Percentiles rank a stretch among this genome's conserved stretches.
These are phyloP conservation scores for Candolleomyces aberdarensis DNA, from an alignment of 768 basidiomycete species.

Conservation along the genomic window DNA sequence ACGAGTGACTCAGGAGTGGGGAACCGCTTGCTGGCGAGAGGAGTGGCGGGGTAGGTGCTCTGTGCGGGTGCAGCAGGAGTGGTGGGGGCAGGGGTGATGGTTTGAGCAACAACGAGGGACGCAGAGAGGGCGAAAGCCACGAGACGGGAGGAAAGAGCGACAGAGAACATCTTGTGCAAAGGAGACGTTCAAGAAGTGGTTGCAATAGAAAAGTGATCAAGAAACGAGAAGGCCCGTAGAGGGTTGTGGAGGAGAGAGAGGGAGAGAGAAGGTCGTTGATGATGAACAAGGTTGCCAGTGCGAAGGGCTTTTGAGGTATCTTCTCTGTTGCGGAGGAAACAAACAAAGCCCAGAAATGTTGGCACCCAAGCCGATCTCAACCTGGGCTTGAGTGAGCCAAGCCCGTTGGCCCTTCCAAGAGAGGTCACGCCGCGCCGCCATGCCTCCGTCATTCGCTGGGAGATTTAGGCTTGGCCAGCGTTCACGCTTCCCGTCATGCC, in stretches of 20 bases:
- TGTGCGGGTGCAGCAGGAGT: slow-evolving; percentile 21
- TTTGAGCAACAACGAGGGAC: slow-evolving; percentile 16
- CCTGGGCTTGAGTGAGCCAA: too few relatives aligned
- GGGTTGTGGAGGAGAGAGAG: not conserved
- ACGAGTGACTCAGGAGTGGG: slow-evolving; percentile 40
- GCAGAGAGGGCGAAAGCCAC: not conserved
- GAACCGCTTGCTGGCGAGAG: slow-evolving; percentile 39
- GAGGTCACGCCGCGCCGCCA: too few relatives aligned
- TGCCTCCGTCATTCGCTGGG: too few relatives aligned
- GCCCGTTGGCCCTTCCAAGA: too few relatives aligned
- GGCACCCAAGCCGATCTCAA: too few relatives aligned
- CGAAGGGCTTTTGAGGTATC: too few relatives aligned
- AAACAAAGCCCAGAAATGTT: too few relatives aligned
- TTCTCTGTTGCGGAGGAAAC: too few relatives aligned
- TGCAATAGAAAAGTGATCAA: not conserved
- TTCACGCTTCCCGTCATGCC: too few relatives aligned
- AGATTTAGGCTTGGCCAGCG: too few relatives aligned
- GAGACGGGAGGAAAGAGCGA: not conserved
- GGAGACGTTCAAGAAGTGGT: not conserved
- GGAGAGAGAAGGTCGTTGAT: not conserved
- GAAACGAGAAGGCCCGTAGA: not conserved
- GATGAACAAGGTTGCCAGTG: not conserved
- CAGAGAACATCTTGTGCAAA: not conserved
- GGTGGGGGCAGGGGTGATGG: slow-evolving; percentile 10
- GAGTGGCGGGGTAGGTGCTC: slow-evolving; percentile 37